phyloP scores from a whole-genome alignment of 2,329 filamentous ascomycete genomes.

The Penicillium sp. region DNA sequence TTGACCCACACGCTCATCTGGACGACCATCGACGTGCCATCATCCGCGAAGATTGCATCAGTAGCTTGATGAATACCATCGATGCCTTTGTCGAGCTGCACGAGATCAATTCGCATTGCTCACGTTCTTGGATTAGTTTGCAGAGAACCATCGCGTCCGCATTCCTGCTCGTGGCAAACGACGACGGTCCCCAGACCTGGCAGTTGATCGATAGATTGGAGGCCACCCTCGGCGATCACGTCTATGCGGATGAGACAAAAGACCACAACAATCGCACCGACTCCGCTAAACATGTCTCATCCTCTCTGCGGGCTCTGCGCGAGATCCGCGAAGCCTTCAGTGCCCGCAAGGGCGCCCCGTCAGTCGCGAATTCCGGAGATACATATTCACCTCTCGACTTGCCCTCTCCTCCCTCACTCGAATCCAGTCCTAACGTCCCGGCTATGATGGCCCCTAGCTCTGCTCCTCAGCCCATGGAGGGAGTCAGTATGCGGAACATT shows the following conservation, averaged over 20 bases:
- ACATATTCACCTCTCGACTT: conserved; percentile 11
- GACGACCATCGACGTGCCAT: conserved; percentile 36
- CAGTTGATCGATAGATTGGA: conserved; percentile 33
- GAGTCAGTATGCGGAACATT: conserved; percentile 33
- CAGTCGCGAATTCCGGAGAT: background rate
- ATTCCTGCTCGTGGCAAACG: conserved; percentile 38
- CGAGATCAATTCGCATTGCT: conserved; percentile 36
- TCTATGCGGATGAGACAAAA: conserved; percentile 27
- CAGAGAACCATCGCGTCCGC: conserved; percentile 45
- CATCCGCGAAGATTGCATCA: conserved; percentile 55
- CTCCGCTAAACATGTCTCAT: conserved; percentile 35
- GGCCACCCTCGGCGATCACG: conserved; percentile 33
- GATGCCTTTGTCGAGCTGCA: conserved; percentile 59
- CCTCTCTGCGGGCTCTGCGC: conserved; percentile 34
- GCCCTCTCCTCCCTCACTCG: conserved; percentile 17
- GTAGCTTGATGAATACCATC: conserved; percentile 54
- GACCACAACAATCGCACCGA: conserved; percentile 32
- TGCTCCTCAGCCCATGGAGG: conserved; percentile 16
- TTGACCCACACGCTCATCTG: conserved; percentile 44
- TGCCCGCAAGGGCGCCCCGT: conserved; percentile 9
- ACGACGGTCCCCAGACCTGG: conserved; percentile 28
- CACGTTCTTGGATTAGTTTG: conserved; percentile 45
- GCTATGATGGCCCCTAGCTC: background rate
- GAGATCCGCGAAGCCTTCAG: conserved; percentile 34
- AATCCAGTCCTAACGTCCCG: conserved; percentile 8